phyloP scores from a whole-genome alignment of 352 stramenopile species.

The Phytophthora fragariaefolia region DNA sequence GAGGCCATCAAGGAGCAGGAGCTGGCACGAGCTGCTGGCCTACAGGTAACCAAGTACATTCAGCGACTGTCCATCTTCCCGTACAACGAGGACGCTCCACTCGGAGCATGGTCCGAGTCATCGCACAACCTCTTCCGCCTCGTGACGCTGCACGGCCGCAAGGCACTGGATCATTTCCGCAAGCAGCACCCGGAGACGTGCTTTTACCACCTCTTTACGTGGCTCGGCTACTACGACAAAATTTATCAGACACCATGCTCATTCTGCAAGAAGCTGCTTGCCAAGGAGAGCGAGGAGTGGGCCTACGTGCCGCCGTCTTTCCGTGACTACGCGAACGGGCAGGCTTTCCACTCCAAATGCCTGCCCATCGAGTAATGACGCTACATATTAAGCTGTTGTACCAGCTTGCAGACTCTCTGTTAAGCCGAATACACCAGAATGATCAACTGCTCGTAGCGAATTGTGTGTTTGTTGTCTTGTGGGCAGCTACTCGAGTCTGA shows the following conservation, averaged over 20 bases:
- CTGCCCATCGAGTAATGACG: conserved; percentile 58
- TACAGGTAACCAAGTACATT: conserved; percentile 89
- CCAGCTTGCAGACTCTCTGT: neutral
- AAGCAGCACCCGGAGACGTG: conserved; percentile 86
- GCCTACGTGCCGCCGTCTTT: conserved; percentile 86
- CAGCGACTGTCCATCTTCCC: conserved; percentile 82
- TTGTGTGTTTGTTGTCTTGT: conserved; percentile 17
- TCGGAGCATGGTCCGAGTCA: conserved; percentile 85
- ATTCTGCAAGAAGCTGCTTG: conserved; percentile 86
- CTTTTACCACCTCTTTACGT: conserved; percentile 90
- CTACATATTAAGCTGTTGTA: neutral
- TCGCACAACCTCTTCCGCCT: conserved; percentile 83
- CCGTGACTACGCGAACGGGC: conserved; percentile 81
- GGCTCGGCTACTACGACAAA: conserved; percentile 89
- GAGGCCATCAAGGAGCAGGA: conserved; percentile 87
- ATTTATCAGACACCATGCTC: conserved; percentile 89
- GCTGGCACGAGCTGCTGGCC: conserved; percentile 65
- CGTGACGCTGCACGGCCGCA: conserved; percentile 76
- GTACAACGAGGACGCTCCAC: conserved; percentile 78
- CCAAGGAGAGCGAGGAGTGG: conserved; percentile 83
- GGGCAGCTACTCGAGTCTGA: conserved; percentile 52
- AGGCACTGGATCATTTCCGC: conserved; percentile 84
- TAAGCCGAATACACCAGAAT: conserved; percentile 13
- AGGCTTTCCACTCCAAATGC: conserved; percentile 88
- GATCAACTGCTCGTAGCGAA: neutral